Base-by-base conservation (phyloP, 768 basidiomycete species). In the Phanerochaete sordida region DNA sequence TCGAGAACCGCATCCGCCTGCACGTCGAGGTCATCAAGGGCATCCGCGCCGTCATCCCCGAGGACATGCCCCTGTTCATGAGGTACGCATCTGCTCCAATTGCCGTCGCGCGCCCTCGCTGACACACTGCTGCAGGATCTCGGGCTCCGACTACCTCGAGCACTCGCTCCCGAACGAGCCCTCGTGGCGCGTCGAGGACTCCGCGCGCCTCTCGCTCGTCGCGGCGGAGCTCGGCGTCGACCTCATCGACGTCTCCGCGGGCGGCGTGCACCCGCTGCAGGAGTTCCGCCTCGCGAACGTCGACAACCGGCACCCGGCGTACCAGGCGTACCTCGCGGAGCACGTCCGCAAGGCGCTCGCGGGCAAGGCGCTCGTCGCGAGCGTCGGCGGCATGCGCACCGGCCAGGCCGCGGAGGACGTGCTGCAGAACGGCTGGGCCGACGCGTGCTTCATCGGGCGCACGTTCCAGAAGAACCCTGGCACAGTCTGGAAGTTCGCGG, bases 61-160 rank as follows among this genome's bases (percentile, higher is more conserved):
- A 76, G 3, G 71, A 76, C 11, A 85, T 82, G 76, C 90, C 93
- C 0, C 72, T 94, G 15, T 91, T 93, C 74, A 76, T 46, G 33
- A 35, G 33, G 33, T 87, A 54, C 79, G 91, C 85, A 84, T 26
- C 19, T 47, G 46, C 26, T 7, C 19, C n/a, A 26, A 6, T 47
- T n/a, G 6, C 7, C 6, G n/a, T n/a, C 7, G 26, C 6, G 19
- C 19, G 46, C 9, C 6, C 6, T 6, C 9, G 19, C 19, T 47
- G 27, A 51, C 26, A 13, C 24, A 51, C 13, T 23, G 19, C 60
- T 30, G 5, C 5, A 84, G 86, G 28, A 72, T 92, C 15, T 87
- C 85, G 39, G 92, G 84, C 0, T 85, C 84, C 0, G 92, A 93
- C 58, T 88, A 88, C 85, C 72, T 89, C 6, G 84, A 86, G 63